Evolutionary conservation across 805 yeast species (phyloP).

Genomic region (Kazachstania taianensis): DNA sequence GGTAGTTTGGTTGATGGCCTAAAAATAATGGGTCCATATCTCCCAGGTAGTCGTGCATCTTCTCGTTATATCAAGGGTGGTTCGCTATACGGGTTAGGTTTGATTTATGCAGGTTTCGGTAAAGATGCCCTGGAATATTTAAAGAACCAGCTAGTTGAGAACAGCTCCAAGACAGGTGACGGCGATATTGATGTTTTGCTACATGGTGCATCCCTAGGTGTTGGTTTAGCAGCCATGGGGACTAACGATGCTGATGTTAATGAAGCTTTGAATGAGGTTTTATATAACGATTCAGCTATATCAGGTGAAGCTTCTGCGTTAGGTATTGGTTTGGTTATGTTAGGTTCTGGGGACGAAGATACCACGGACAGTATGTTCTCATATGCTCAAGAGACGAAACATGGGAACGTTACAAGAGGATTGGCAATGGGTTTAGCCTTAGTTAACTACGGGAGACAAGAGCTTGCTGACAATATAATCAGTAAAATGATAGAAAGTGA

Average conservation of each 20-base stretch:
- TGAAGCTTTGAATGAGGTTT: slow-evolving; percentile 71
- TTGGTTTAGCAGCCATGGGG: slow-evolving; percentile 96
- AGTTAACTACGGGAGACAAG: slow-evolving; percentile 78
- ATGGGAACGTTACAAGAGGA: slow-evolving; percentile 92
- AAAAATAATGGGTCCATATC: slow-evolving; percentile 76
- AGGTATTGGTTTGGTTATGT: slow-evolving; percentile 91
- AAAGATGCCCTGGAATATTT: slow-evolving; percentile 73
- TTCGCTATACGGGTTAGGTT: slow-evolving; percentile 83
- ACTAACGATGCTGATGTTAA: slow-evolving; percentile 62
- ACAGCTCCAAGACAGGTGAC: slow-evolving; percentile 46
- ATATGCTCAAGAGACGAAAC: slow-evolving; percentile 91
- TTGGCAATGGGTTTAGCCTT: slow-evolving; percentile 82
- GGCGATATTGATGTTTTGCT: slow-evolving; percentile 71
- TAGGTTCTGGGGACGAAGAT: slow-evolving; percentile 71
- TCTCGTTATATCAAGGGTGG: slow-evolving; percentile 94
- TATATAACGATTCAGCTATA: slow-evolving; percentile 83
- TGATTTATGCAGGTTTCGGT: slow-evolving; percentile 94
- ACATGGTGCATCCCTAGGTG: slow-evolving; percentile 93
- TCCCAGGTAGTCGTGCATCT: slow-evolving; percentile 61
- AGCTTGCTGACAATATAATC: slow-evolving; percentile 61
- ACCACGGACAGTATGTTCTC: slow-evolving; percentile 73
- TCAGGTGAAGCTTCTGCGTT: slow-evolving; percentile 96
- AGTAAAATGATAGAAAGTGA: slow-evolving; percentile 60
- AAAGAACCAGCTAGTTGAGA: slow-evolving; percentile 59
- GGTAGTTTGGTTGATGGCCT: slow-evolving; percentile 91